Percentiles rank a stretch among this genome's conserved stretches.
These are phyloP conservation scores for Blastomyces percursus DNA, from an alignment of 2,329 filamentous ascomycete genomes.

Conservation along the genomic window DNA sequence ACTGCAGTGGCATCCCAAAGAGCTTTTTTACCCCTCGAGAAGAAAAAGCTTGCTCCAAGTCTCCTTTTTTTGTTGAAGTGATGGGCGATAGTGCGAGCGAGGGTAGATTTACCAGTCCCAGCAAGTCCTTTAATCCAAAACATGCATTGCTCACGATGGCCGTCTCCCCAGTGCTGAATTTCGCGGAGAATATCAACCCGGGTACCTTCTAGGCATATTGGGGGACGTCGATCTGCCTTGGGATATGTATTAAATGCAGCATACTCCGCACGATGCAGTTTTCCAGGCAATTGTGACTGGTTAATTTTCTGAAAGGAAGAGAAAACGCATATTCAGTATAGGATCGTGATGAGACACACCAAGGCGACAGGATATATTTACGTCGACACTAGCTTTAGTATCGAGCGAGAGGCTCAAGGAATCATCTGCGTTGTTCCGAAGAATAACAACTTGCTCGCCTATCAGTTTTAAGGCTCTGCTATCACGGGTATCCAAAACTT, in stretches of 20 bases:
- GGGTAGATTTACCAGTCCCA: constrained; percentile 27
- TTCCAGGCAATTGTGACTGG: neutral
- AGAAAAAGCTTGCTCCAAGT: constrained; percentile 26
- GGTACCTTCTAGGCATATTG: constrained; percentile 16
- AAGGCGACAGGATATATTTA: neutral
- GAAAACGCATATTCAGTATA: neutral
- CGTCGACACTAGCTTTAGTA: neutral
- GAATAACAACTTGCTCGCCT: neutral
- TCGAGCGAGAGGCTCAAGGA: neutral
- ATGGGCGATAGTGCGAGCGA: constrained; percentile 20
- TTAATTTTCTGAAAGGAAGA: neutral
- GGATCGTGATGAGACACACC: neutral
- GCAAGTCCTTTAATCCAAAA: constrained; percentile 26
- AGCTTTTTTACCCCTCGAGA: constrained; percentile 17
- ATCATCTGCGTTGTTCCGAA: constrained; percentile 1
- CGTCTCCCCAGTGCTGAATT: constrained; percentile 15
- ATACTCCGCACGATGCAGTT: neutral
- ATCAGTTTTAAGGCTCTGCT: neutral
- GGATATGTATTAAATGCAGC: neutral
- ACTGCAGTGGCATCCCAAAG: constrained; percentile 15
- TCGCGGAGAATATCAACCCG: constrained; percentile 16
- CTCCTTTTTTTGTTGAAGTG: constrained; percentile 7
- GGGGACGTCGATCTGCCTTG: constrained; percentile 2
- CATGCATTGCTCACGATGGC: constrained; percentile 13
- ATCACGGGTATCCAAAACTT: neutral